Base-by-base conservation (phyloP, 768 basidiomycete genomes). In the Russula sp. region DNA sequence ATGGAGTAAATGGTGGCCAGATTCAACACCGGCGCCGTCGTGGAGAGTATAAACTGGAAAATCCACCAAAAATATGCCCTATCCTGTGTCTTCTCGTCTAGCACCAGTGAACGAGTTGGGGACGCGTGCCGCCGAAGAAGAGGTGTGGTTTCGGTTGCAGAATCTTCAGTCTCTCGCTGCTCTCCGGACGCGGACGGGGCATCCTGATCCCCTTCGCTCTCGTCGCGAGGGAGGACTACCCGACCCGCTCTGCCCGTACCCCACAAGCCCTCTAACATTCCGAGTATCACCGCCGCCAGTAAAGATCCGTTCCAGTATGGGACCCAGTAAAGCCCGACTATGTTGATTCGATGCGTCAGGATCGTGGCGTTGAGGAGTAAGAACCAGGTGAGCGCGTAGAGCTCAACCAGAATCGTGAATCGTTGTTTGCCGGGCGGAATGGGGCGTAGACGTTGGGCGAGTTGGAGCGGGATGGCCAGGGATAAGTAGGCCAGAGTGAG, bases 371-470 rank as follows among this genome's bases (percentile, higher is more conserved):
- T 63, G 14, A 86, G 71, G 34, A 87, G 81, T 3, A 84, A 70
- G 2, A 81, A 57, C 83, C 84, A 88, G 5, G 82, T 83, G 50
- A 87, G 73, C 18, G 77, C 67, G 65, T 85, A 87, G 2, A 78
- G 71, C 56, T 85, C 81, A 36, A 83, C 60, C 46, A 82, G 74
- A 52, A 82, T 73, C 4, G 78, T 77, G 49, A 78, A 75, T 61
- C 82, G 84, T 64, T 83, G 81, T 25, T 74, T 77, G 48, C 75
- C 76, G 42, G 73, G 72, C 58, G 66, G 72, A 34, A 66, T 65
- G 10, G 74, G 75, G 10, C 69, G 65, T 60, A 73, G 35, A 39
- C 51, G 61, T 38, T 63, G 73, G 67, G 69, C 63, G 64, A 75
- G 11, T 72, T 75, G 59, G 68, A 75, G 70, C 0, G 77, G 75